These are phyloP conservation scores for Sarcodon sp. DNA, from an alignment of 768 basidiomycete genomes.

Conservation along the genomic window DNA sequence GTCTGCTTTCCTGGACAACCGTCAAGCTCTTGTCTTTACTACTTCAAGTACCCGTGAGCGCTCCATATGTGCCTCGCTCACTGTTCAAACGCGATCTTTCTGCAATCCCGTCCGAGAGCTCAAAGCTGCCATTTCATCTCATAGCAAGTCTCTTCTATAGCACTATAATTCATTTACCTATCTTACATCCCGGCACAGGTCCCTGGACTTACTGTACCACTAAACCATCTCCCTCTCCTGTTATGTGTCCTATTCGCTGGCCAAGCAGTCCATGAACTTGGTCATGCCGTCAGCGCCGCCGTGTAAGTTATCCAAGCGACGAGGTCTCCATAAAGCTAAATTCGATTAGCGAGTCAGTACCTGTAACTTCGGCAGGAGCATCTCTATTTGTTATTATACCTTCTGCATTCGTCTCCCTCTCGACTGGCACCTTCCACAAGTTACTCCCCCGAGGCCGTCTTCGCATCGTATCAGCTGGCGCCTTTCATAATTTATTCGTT, in stretches of 20 bases:
- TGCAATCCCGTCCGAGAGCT: not conserved
- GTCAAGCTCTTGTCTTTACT: not conserved
- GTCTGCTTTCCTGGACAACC: not conserved
- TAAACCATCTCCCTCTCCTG: not conserved
- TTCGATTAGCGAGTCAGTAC: not conserved
- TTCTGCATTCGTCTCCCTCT: not conserved
- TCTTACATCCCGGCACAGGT: not conserved
- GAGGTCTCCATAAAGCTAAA: not conserved
- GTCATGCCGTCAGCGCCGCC: not conserved
- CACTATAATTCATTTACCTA: not conserved
- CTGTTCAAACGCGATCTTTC: not conserved
- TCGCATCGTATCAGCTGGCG: not conserved
- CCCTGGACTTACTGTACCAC: not conserved
- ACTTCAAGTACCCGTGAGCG: not conserved
- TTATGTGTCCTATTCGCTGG: not conserved
- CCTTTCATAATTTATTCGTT: not conserved
- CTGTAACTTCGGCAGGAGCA: not conserved
- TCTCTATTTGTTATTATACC: not conserved
- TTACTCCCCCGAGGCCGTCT: not conserved
- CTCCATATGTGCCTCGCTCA: not conserved
- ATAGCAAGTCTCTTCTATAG: not conserved
- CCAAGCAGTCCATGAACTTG: not conserved
- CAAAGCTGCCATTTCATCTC: not conserved
- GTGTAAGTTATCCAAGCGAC: not conserved
- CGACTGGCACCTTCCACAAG: not conserved